Percentiles rank a stretch among this genome's conserved stretches.
Evolutionary conservation across 1,139 yeast genomes (phyloP).

Genomic region (Entelexis paramagnoliae): DNA sequence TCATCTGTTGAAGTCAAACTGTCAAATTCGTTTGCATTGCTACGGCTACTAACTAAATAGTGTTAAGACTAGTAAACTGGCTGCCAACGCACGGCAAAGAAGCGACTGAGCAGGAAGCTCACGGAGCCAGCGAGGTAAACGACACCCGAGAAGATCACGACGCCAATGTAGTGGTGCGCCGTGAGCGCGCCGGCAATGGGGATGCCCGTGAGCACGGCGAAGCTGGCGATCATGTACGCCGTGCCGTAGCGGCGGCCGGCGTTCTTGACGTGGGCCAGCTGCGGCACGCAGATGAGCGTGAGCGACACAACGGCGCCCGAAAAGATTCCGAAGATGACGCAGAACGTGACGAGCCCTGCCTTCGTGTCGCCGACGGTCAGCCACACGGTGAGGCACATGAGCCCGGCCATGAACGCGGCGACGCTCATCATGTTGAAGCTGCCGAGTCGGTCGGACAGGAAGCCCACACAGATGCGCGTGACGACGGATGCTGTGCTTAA

Average conservation of each 20-base stretch:
- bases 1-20: too few species aligned
- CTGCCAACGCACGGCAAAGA: slow-evolving; percentile 27
- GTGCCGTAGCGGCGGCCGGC: slow-evolving; percentile 66
- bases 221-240: slow-evolving; percentile 52
- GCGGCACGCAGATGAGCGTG: slow-evolving; percentile 41
- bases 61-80: slow-evolving; percentile 10
- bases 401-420: slow-evolving; percentile 34
- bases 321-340: slow-evolving; percentile 46
- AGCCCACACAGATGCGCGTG: slow-evolving; percentile 41
- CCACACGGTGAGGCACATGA: slow-evolving; percentile 39
- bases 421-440: slow-evolving; percentile 44
- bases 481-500: slow-evolving; percentile 42
- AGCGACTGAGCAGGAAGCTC: slow-evolving; percentile 26
- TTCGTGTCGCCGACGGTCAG: slow-evolving; percentile 42
- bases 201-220: slow-evolving; percentile 45
- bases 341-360: slow-evolving; percentile 39
- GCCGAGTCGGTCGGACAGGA: slow-evolving; percentile 42
- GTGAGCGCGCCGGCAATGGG: slow-evolving; percentile 43
- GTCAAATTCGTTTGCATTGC: too few species aligned
- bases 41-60: too few species aligned
- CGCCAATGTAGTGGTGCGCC: slow-evolving; percentile 26
- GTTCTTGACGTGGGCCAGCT: slow-evolving; percentile 51
- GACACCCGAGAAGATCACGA: slow-evolving; percentile 29
- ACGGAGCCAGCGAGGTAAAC: slow-evolving; percentile 27
- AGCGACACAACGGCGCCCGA: slow-evolving; percentile 41